A percentile compares a stretch with the other conserved stretches of the same genome.
phyloP scores from a whole-genome alignment of 2,329 filamentous ascomycete genomes.

The Gremmenia infestans region DNA sequence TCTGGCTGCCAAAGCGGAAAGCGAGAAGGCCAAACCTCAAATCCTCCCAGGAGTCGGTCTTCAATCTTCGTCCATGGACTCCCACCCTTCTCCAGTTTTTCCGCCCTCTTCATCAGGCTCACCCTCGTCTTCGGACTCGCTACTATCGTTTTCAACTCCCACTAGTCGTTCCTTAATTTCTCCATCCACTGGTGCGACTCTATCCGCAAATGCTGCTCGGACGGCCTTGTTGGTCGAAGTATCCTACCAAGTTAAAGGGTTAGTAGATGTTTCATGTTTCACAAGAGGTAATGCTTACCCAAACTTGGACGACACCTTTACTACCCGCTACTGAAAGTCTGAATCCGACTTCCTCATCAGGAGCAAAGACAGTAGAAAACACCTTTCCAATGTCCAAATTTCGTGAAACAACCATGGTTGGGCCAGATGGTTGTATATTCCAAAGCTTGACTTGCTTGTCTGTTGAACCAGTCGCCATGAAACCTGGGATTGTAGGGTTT shows the following conservation, averaged over 20 bases:
- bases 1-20: not conserved
- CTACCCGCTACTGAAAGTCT: constrained; percentile 89
- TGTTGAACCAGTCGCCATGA: constrained; percentile 86
- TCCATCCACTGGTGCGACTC: constrained; percentile 55
- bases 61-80: constrained; percentile 56
- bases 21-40: not conserved
- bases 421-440: constrained; percentile 78
- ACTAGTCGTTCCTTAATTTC: constrained; percentile 73
- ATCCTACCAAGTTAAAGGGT: constrained; percentile 19
- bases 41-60: not conserved
- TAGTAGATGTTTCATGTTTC: constrained; percentile 3
- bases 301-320: constrained; percentile 87
- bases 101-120: constrained; percentile 46
- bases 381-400: constrained; percentile 93
- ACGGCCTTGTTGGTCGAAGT: constrained; percentile 81
- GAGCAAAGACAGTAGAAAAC: constrained; percentile 85
- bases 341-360: constrained; percentile 87
- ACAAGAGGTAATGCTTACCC: constrained; percentile 53
- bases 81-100: constrained; percentile 36
- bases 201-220: constrained; percentile 73
- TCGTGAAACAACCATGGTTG: constrained; percentile 84
- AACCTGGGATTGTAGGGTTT: constrained; percentile 84
- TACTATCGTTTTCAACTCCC: constrained; percentile 63
- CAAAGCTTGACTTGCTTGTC: constrained; percentile 96
- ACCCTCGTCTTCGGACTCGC: constrained; percentile 57